Evolutionary conservation across 2,329 filamentous ascomycete species (phyloP), one percentile per base, ranked within the genome.

Genomic region (Colletotrichum shisoi): DNA sequence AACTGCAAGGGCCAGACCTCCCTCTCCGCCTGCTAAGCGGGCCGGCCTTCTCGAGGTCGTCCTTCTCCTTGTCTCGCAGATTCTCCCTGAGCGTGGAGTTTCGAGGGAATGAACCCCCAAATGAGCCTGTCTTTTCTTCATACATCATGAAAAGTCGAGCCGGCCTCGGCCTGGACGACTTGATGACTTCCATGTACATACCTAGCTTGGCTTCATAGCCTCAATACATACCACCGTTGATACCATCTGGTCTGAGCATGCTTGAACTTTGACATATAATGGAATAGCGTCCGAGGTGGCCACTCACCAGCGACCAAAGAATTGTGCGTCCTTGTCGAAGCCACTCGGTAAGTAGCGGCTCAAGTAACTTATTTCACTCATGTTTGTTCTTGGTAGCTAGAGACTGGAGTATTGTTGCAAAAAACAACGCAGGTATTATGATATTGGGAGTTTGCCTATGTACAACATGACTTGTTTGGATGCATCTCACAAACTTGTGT

Each of bases 1-100:
- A 63, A 67, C 60, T 69, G 66, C 66, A 69, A 67, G 66, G 66
- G 66, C 37, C 66, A 69, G 63, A 58, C 63, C 17, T 69, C 66
- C 8, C 53, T 69, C 27, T 54, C 66, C 7, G 40, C 57, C 48
- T 69, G 66, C 66, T 69, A 59, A 62, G 53, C 57, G 34, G 9
- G 27, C 7, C 27, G 27, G 6, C 7, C 2, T 0, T 45, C 6
- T 7, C 27, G 4, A 9, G 7, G 15, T 2, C 19, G 3, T 17
- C 19, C 13, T n/a, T 21, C 12, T 17, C 19, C n/a, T 9, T 54
- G 42, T 44, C 27, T 31, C 7, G 7, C n/a, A 39, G 27, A 17
- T 44, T 31, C 8, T 31, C 7, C 7, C 51, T 59, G 42, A 48
- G 64, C 64, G 44, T 56, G 61, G 49, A 56, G 49, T 51, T 56